Conservation (phyloP, 2,329 filamentous ascomycete genomes). For the Calonectria pseudoreteaudii region DNA sequence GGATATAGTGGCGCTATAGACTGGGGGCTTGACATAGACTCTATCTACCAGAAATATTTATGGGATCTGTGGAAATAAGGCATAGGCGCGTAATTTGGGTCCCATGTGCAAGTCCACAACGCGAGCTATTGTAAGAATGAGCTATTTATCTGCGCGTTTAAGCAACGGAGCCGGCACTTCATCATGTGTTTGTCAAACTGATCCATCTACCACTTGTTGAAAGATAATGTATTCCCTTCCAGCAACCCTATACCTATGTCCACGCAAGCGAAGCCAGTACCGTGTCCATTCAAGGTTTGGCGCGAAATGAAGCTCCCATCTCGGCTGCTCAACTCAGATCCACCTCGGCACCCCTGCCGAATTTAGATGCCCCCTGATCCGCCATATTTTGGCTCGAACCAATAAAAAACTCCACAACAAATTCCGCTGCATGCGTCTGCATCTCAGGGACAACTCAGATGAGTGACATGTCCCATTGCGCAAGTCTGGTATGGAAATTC, state of each 20-base stretch:
- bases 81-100: background rate
- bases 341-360: constrained; percentile 2
- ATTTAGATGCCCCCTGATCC: background rate
- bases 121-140: background rate
- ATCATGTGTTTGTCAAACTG: background rate
- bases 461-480: background rate
- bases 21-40: background rate
- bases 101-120: background rate
- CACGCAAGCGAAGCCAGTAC: background rate
- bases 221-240: background rate
- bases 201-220: background rate
- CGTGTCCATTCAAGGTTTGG: background rate
- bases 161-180: background rate
- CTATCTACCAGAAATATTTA: background rate
- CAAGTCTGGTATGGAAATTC: background rate
- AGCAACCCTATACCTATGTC: background rate
- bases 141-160: background rate
- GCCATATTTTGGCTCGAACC: background rate
- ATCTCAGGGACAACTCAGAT: background rate
- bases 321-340: background rate
- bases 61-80: background rate
- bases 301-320: background rate
- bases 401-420: background rate
- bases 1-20: background rate
- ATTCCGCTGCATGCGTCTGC: constrained; percentile 10